These are phyloP conservation scores for Gentiana macrophylla DNA, from an alignment of 257 asterid genomes.

Conservation along the genomic window DNA sequence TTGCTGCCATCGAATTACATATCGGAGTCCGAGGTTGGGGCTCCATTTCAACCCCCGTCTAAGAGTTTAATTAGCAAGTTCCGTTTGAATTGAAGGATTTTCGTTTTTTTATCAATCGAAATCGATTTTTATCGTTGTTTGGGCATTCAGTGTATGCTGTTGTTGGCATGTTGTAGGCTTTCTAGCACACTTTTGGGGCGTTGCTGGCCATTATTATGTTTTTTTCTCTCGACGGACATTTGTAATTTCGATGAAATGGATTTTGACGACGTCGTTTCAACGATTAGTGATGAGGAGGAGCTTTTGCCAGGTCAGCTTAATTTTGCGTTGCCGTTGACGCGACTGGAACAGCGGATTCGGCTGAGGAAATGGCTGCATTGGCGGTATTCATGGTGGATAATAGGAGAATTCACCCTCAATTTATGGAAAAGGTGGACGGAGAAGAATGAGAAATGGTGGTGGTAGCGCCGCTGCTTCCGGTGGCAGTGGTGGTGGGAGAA, in stretches of 20 bases:
- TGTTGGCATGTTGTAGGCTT: no score
- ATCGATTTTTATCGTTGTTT: no score
- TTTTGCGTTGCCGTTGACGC: constrained; percentile 66
- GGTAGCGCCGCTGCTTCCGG: no score
- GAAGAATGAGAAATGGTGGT: constrained; percentile 16
- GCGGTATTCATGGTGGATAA: constrained; percentile 45
- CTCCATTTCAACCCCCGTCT: no score
- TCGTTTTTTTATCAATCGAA: no score
- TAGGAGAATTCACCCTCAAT: constrained; percentile 15
- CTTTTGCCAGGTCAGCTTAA: constrained; percentile 77
- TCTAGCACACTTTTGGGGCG: no score
- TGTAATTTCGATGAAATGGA: constrained; percentile 95
- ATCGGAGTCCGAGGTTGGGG: no score
- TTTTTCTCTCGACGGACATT: constrained; percentile 10
- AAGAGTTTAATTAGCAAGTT: no score
- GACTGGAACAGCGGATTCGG: constrained; percentile 46
- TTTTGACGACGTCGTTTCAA: constrained; percentile 58
- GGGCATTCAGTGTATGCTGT: no score
- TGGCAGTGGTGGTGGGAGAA: constrained; percentile 16
- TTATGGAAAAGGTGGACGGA: constrained; percentile 13
- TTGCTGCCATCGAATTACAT: no score
- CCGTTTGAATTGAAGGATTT: no score
- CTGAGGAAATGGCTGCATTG: constrained; percentile 98
- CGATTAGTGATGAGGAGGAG: constrained; percentile 70
- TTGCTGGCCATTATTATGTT: no score